Base-by-base conservation (phyloP, 1,284 basidiomycete genomes). In the Rhodotorula glutinis region DNA sequence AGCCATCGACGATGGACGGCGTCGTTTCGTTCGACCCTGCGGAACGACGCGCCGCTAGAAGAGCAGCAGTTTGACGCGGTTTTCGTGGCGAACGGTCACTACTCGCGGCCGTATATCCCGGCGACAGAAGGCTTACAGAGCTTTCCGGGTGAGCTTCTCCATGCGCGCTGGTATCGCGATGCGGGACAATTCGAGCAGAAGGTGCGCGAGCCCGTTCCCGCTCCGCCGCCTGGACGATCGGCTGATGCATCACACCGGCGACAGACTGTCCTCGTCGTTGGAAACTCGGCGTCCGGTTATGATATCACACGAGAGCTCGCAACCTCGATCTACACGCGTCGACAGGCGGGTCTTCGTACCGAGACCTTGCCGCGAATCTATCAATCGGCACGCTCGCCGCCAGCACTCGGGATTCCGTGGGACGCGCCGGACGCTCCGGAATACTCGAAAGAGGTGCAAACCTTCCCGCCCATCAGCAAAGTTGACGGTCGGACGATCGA, bases 261-360 rank as follows among this genome's bases (percentile, higher is more conserved):
- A 56, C 70, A 80, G 73, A 79, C 74, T 1, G 79, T 84, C 10
- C 76, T 84, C 29, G 81, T 84, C 0, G 80, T 84, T 11, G 83
- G 83, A 10, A 82, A 81, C 40, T 79, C 78, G n/a, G 80, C 80
- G 7, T 82, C 80, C 0, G 83, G 83, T 0, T 81, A 80, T 23
- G 83, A 84, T 67, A 79, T 84, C 33, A 79, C 81, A 0, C 77
- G 83, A n/a, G 81, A 83, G 62, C 73, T 84, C 11, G 80, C 79
- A 10, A 53, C 65, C 11, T 73, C 77, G 27, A 78, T 81, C 57
- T 52, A 77, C 33, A 59, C 67, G 7, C 67, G 64, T 11, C 63
- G 67, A 3, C 52, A 58, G 29, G 51, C 7, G 4, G 52, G 43
- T 16, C 23, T 25, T 0, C 19, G 17, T 1, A 3, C 49, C 14